phyloP scores from a whole-genome alignment of 129 eudicot genomes.

The Centella asiatica region DNA sequence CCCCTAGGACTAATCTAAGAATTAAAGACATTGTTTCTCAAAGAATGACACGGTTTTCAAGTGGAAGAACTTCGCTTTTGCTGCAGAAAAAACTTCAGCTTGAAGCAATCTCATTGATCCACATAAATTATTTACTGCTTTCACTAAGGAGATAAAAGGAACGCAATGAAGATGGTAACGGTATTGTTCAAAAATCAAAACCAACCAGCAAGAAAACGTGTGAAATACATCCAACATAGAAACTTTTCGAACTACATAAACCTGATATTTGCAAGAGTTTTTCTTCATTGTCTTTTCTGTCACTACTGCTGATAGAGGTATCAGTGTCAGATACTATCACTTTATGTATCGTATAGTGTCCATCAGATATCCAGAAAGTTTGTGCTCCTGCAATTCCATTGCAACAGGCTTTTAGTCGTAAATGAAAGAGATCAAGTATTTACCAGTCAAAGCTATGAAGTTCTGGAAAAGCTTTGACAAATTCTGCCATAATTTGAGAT shows the following conservation, averaged over 20 bases:
- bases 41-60: neutral
- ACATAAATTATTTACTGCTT: too few relatives aligned
- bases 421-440: neutral
- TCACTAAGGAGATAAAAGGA: neutral
- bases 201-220: neutral
- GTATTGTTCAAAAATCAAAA: neutral
- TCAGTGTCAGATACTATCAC: conserved; percentile 43
- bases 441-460: neutral
- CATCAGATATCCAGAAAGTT: conserved; percentile 85
- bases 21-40: neutral
- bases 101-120: too few relatives aligned
- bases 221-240: neutral
- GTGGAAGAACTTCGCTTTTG: neutral
- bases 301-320: conserved; percentile 30
- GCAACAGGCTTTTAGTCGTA: conserved; percentile 13
- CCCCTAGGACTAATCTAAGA: too few relatives aligned
- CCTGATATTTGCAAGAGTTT: conserved; percentile 43
- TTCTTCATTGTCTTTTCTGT: conserved; percentile 29
- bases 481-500: conserved; percentile 4
- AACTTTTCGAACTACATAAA: conserved; percentile 9
- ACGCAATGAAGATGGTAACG: neutral
- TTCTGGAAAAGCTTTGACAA: neutral
- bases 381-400: conserved; percentile 47
- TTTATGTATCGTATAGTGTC: conserved; percentile 54
- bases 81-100: neutral